These are phyloP conservation scores for Pittosporum tobira DNA, from an alignment of 129 eudicot genomes.

Conservation along the genomic window DNA sequence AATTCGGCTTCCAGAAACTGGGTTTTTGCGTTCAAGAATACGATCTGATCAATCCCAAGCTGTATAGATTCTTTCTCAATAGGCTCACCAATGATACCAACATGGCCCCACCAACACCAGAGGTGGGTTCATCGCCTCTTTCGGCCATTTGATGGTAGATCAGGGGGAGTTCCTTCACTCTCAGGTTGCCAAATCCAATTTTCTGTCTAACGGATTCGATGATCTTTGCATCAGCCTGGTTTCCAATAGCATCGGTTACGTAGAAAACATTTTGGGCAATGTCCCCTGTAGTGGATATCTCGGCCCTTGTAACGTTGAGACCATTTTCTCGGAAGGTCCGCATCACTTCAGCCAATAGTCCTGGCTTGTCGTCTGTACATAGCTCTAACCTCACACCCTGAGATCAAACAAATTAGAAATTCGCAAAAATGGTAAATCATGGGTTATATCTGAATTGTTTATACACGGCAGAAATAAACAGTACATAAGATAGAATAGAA, in stretches of 20 bases:
- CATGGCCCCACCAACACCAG: slow-evolving; percentile 45
- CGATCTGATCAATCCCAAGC: slow-evolving; percentile 58
- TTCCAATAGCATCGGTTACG: slow-evolving; percentile 49
- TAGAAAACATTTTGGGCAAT: slow-evolving; percentile 43
- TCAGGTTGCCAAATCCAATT: slow-evolving; percentile 36
- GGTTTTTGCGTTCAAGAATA: slow-evolving; percentile 26
- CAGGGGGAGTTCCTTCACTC: slow-evolving; percentile 47
- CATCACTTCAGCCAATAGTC: slow-evolving; percentile 54
- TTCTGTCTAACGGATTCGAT: slow-evolving; percentile 39
- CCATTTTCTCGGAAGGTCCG: slow-evolving; percentile 58
- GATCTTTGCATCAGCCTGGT: slow-evolving; percentile 35
- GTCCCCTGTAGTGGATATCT: slow-evolving; percentile 41
- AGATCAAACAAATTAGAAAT: neutral
- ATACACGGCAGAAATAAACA: too few species aligned
- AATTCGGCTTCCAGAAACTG: neutral
- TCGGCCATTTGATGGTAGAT: slow-evolving; percentile 25
- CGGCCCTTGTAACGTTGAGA: slow-evolving; percentile 51
- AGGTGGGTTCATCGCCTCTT: slow-evolving; percentile 20
- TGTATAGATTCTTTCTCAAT: slow-evolving; percentile 57
- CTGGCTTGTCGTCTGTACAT: slow-evolving; percentile 32
- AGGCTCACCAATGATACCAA: slow-evolving; percentile 55
- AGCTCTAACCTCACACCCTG: slow-evolving; percentile 72
- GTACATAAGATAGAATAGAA: too few species aligned
- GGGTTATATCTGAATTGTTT: too few species aligned
- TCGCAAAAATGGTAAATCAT: neutral